Conservation (phyloP, 139 green algal genomes). For the Haematococcus lacustris region DNA sequence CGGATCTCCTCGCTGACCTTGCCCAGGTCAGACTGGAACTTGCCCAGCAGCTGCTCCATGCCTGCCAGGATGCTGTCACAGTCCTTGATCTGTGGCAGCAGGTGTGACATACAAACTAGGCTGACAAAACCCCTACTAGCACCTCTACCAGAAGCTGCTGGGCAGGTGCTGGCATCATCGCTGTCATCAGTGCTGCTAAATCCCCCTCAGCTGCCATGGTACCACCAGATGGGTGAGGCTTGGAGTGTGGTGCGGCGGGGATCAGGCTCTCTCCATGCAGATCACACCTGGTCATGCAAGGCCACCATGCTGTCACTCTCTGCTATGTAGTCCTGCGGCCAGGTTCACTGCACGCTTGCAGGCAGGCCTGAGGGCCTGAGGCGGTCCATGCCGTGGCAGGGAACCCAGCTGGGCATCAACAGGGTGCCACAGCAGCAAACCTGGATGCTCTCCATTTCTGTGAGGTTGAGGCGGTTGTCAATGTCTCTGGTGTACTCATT, state of each 20-base stretch:
- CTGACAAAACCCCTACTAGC: not conserved
- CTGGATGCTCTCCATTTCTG: conserved; percentile 87
- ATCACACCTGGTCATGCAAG: conserved; percentile 73
- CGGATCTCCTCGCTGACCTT: conserved; percentile 69
- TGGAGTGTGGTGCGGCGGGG: not conserved
- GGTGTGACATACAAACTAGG: not conserved
- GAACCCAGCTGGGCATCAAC: not conserved
- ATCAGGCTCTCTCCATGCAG: not conserved
- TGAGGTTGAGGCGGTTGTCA: conserved; percentile 72
- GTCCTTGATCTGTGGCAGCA: conserved; percentile 60
- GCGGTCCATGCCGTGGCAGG: not conserved
- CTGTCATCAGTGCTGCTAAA: not conserved
- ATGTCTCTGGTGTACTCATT: conserved; percentile 73
- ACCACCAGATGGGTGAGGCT: not conserved
- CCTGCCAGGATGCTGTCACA: conserved; percentile 81
- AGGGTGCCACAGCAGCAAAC: not conserved
- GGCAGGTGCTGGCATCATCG: not conserved
- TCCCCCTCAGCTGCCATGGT: no score
- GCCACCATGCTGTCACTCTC: conserved; percentile 85
- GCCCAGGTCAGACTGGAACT: conserved; percentile 80
- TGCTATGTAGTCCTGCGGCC: conserved; percentile 76
- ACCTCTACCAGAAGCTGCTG: not conserved
- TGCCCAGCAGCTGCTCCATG: conserved; percentile 85
- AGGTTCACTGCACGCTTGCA: not conserved
- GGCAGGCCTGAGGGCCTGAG: not conserved